phyloP scores from a whole-genome alignment of 2,329 filamentous ascomycete genomes.

The Dendrostoma leiphaemia region DNA sequence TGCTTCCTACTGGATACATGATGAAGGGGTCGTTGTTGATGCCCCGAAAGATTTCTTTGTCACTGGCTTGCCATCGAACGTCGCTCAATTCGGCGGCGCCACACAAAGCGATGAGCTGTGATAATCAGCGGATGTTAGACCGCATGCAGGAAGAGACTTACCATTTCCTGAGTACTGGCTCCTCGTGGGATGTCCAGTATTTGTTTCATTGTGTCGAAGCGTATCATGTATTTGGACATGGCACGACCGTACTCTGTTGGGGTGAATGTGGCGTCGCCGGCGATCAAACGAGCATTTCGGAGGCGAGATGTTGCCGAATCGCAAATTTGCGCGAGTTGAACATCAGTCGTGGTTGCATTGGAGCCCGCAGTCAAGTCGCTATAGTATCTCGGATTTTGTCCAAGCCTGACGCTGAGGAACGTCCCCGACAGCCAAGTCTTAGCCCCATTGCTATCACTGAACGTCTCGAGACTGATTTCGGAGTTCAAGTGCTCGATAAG shows the following conservation, averaged over 20 bases:
- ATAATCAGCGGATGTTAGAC: slow-evolving; percentile 14
- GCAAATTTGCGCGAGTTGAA: slow-evolving; percentile 68
- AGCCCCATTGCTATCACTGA: slow-evolving; percentile 62
- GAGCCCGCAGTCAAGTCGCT: slow-evolving; percentile 51
- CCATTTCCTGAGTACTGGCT: slow-evolving; percentile 65
- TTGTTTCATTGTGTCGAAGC: slow-evolving; percentile 75
- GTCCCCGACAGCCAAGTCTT: slow-evolving; percentile 74
- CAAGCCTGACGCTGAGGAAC: slow-evolving; percentile 73
- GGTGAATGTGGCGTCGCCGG: slow-evolving; percentile 44
- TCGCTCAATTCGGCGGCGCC: slow-evolving; percentile 72
- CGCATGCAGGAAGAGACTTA: slow-evolving; percentile 38
- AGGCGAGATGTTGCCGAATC: slow-evolving; percentile 66
- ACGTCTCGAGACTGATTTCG: slow-evolving; percentile 74
- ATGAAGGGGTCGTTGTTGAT: slow-evolving; percentile 69
- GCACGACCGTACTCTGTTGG: slow-evolving; percentile 73
- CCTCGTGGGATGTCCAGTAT: slow-evolving; percentile 62
- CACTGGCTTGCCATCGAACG: slow-evolving; percentile 66
- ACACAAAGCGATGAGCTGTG: slow-evolving; percentile 63
- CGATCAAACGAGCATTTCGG: slow-evolving; percentile 57
- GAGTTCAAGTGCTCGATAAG: slow-evolving; percentile 83
- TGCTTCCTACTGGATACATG: slow-evolving; percentile 68
- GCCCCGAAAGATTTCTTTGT: slow-evolving; percentile 68
- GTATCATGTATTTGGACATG: slow-evolving; percentile 81
- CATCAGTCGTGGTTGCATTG: slow-evolving; percentile 49
- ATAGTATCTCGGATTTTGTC: slow-evolving; percentile 70